Evolutionary conservation across 192 early-diverging fungal species (phyloP), one percentile per base, ranked within the genome.

Genomic region (Backusella macrospora): DNA sequence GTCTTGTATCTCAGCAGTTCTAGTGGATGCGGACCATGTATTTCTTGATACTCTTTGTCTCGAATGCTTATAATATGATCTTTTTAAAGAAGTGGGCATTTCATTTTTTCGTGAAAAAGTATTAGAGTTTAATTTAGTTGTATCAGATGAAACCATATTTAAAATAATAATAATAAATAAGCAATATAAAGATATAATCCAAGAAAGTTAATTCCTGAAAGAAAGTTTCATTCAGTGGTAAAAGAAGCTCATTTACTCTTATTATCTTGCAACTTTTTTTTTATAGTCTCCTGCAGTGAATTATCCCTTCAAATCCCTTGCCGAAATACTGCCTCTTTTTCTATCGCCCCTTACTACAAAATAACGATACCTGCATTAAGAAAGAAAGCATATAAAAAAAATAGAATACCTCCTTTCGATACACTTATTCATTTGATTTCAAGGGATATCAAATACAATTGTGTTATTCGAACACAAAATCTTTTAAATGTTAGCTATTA

Each of bases 211-310:
- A 59, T 10, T 59, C 21, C 26, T 59, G 52, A 12, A 26, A 59
- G 52, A 59, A 59, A 8, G 52, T 26, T n/a, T 59, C 52, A 59
- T 59, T 59, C 52, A 59, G 52, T 23, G 26, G 21, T 59, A 59
- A 59, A 59, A 59, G 52, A 59, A 21, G 52, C 26, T 4, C 52
- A 23, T 26, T 59, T 26, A 59, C 26, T 59, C 13, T 59, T 59
- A 59, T 59, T 59, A 26, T 12, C 21, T 23, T 59, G 21, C 26
- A 26, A 5, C 52, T 59, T 59, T 59, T 49, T n/a, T 59, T 59
- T 59, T 59, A 59, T 59, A 59, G 52, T 21, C 52, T 59, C 52
- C 52, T 59, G 52, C 29, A 65, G 16, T 65, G 63, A n/a, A 65
- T 40, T 65, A 34, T 65, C 63, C 63, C 63, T 65, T 34, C 34